Conservation (phyloP, 352 stramenopile genomes). For the Pythium angustatum region DNA sequence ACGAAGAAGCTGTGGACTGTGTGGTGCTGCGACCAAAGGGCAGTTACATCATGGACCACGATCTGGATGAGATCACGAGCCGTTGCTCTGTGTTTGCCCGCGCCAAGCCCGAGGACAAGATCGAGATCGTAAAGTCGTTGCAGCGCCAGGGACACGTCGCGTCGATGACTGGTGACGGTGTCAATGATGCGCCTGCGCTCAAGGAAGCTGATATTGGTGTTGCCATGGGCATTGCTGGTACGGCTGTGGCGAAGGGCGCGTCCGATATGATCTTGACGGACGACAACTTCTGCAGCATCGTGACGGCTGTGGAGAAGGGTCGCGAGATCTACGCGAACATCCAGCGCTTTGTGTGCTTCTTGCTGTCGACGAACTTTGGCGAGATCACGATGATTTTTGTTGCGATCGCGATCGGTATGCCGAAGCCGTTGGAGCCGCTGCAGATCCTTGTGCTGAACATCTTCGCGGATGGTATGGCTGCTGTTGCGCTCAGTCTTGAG, state of each 20-base stretch:
- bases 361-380: slow-evolving; percentile 97
- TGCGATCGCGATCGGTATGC: slow-evolving; percentile 57
- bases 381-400: slow-evolving; percentile 89
- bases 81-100: slow-evolving; percentile 91
- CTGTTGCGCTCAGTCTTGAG: slow-evolving; percentile 66
- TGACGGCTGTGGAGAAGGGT: slow-evolving; percentile 95
- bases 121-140: slow-evolving; percentile 95
- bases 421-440: slow-evolving; percentile 93
- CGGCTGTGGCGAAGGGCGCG: slow-evolving; percentile 97
- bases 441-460: slow-evolving; percentile 99
- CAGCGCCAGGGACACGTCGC: slow-evolving; percentile 88
- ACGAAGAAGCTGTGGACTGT: slow-evolving; percentile 72
- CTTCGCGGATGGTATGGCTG: slow-evolving; percentile 94
- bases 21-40: slow-evolving; percentile 51
- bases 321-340: slow-evolving; percentile 98
- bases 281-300: slow-evolving; percentile 98
- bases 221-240: slow-evolving; percentile 97
- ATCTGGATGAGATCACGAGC: slow-evolving; percentile 89
- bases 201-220: slow-evolving; percentile 97
- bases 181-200: slow-evolving; percentile 92
- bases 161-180: slow-evolving; percentile 90
- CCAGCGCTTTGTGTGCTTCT: slow-evolving; percentile 98
- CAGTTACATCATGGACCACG: slow-evolving; percentile 58
- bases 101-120: slow-evolving; percentile 95
- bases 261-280: slow-evolving; percentile 98